Base-by-base conservation (phyloP, 768 basidiomycete species). In the Pleurotus pulmonarius region DNA sequence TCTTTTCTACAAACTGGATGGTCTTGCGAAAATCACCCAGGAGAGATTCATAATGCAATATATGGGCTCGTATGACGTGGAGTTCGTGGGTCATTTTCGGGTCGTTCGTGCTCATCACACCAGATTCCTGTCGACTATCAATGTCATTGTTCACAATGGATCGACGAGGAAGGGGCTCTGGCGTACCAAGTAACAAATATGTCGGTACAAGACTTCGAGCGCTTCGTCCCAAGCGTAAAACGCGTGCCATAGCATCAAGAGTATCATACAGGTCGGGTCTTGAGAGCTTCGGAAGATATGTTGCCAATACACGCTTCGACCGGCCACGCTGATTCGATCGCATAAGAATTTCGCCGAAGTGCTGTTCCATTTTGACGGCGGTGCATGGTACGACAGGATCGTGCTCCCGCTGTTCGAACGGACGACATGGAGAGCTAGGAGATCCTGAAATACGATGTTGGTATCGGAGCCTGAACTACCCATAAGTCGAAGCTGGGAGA, bases 201-300 rank as follows among this genome's bases (percentile, higher is more conserved):
- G 80, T 8, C 61, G 59, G 56, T 83, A 83, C 37, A 85, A 61
- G 12, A 69, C 66, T 60, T 83, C 83, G 22, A 84, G 70, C 0
- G 81, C 68, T 64, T 86, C 81, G 48, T 85, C 84, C 74, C 84
- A 85, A 0, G 82, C 76, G 61, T 85, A 85, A 24, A 84, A 61
- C 0, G 81, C 76, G 56, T 83, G 83, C 84, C 83, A 85, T 20
- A 85, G 64, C 5, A 79, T 66, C 46, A 77, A 70, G 5, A 85
- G 60, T 45, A 85, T 69, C 7, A 85, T 61, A 55, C 83, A 83
- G 0, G 83, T 85, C 5, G 83, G 80, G 56, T 85, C 83, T 4
- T 70, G 49, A 52, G 72, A 69, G 7, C 65, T 64, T 11, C 59
- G 66, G 65, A 72, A 81, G 45, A 79, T 75, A 13, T 69, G 67